Conservation (phyloP, 306 rosid species). For the Luffa acutangula region DNA sequence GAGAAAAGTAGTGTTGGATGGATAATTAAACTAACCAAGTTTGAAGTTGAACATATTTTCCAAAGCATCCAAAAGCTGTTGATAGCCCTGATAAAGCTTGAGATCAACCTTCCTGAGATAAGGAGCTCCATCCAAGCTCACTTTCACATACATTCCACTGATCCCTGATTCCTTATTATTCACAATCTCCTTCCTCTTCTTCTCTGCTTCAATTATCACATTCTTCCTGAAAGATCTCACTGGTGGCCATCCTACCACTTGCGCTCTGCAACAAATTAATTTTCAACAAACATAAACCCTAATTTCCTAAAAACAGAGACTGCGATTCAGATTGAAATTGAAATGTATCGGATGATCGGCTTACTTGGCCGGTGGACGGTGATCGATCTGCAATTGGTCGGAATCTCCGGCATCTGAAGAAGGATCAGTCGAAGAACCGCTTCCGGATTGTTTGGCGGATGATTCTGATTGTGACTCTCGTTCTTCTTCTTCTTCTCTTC, state of each 20-base stretch:
- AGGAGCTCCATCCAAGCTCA: constrained; percentile 9
- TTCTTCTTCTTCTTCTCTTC: not conserved
- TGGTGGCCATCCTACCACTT: constrained; percentile 9
- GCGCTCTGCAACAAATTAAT: not conserved
- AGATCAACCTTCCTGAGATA: constrained; percentile 5
- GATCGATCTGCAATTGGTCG: not conserved
- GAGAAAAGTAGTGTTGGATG: not conserved
- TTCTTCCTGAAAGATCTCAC: constrained; percentile 2
- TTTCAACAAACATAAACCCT: not conserved
- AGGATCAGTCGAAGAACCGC: not conserved
- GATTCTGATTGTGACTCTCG: not conserved
- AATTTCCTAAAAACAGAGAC: not conserved
- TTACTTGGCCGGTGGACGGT: not conserved
- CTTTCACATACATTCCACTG: constrained; percentile 2
- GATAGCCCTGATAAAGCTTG: constrained; percentile 2
- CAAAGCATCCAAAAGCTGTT: not conserved
- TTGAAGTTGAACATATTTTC: constrained; percentile 4
- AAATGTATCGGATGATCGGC: not conserved
- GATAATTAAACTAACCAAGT: not conserved
- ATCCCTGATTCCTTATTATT: not conserved
- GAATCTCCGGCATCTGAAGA: not conserved
- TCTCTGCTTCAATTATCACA: not conserved
- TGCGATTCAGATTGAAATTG: not conserved
- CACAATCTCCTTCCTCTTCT: not conserved
- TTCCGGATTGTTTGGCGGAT: not conserved